Evolutionary conservation across 352 stramenopile genomes (phyloP).

Genomic region (Globisporangium solare): DNA sequence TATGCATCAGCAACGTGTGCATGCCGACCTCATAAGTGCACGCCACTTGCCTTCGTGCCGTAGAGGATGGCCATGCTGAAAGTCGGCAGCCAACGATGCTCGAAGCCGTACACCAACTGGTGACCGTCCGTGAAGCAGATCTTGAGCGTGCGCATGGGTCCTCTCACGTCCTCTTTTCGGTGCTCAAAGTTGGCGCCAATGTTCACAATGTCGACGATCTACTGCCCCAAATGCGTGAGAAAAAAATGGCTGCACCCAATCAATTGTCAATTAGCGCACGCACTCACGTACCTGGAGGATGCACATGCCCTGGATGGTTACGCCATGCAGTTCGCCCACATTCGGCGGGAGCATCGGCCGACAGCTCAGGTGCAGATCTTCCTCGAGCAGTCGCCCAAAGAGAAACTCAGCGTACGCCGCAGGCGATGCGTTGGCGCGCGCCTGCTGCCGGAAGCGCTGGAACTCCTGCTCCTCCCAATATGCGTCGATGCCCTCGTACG

Average conservation of each 20-base stretch:
- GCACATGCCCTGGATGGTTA: conserved; percentile 59
- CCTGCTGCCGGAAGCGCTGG: conserved; percentile 26
- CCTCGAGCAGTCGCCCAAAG: conserved; percentile 52
- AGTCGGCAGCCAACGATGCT: conserved; percentile 49
- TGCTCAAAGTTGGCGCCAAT: conserved; percentile 73
- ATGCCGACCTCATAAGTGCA: too few species aligned
- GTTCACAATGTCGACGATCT: conserved; percentile 80
- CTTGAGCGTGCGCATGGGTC: conserved; percentile 70
- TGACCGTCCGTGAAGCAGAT: conserved; percentile 77
- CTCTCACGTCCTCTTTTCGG: conserved; percentile 57
- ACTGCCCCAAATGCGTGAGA: neutral
- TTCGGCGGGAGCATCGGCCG: conserved; percentile 44
- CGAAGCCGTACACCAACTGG: conserved; percentile 72
- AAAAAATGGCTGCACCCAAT: conserved; percentile 3
- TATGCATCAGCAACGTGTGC: neutral
- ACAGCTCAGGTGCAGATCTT: conserved; percentile 69
- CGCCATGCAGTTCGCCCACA: conserved; percentile 40
- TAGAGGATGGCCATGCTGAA: conserved; percentile 50
- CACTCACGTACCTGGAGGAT: conserved; percentile 52
- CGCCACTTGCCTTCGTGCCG: conserved; percentile 46
- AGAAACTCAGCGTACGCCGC: conserved; percentile 38
- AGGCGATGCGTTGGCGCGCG: conserved; percentile 3
- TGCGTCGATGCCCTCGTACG: conserved; percentile 53
- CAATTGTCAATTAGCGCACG: neutral
- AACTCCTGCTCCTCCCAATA: conserved; percentile 52